Percentiles rank a stretch among this genome's conserved stretches.
These are phyloP conservation scores for Chalara sp. DNA, from an alignment of 2,329 filamentous ascomycete genomes.

Conservation along the genomic window DNA sequence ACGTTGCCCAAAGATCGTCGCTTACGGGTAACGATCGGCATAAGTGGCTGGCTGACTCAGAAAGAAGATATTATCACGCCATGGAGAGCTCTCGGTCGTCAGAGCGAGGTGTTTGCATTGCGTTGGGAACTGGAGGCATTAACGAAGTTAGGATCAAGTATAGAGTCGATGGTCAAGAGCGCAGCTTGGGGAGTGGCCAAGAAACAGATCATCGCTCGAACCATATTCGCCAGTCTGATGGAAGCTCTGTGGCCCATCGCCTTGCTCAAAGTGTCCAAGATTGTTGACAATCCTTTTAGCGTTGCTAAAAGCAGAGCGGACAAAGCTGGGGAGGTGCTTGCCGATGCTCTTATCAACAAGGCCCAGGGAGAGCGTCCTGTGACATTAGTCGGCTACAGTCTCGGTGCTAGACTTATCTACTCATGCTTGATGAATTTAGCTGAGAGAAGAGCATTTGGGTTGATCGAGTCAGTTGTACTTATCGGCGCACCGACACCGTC, in stretches of 20 bases:
- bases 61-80: constrained; percentile 66
- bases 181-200: constrained; percentile 74
- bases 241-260: constrained; percentile 65
- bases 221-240: constrained; percentile 58
- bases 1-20: constrained; percentile 53
- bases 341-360: constrained; percentile 74
- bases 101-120: constrained; percentile 75
- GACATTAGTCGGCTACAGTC: constrained; percentile 73
- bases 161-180: constrained; percentile 71
- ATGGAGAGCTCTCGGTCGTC: constrained; percentile 69
- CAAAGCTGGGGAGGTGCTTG: constrained; percentile 73
- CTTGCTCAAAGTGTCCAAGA: constrained; percentile 57
- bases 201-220: constrained; percentile 55
- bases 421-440: constrained; percentile 72
- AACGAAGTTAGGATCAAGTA: constrained; percentile 67
- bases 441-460: constrained; percentile 71
- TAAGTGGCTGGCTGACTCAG: constrained; percentile 74
- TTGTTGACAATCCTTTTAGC: constrained; percentile 77
- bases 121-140: constrained; percentile 78
- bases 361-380: constrained; percentile 78
- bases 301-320: constrained; percentile 71
- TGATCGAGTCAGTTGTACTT: constrained; percentile 77
- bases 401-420: constrained; percentile 77
- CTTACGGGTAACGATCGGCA: constrained; percentile 73
- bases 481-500: constrained; percentile 77